Evolutionary conservation across 169 alveolate genomes (phyloP), one percentile per base, ranked within the genome.

Genomic region (Babesia gibsoni): DNA sequence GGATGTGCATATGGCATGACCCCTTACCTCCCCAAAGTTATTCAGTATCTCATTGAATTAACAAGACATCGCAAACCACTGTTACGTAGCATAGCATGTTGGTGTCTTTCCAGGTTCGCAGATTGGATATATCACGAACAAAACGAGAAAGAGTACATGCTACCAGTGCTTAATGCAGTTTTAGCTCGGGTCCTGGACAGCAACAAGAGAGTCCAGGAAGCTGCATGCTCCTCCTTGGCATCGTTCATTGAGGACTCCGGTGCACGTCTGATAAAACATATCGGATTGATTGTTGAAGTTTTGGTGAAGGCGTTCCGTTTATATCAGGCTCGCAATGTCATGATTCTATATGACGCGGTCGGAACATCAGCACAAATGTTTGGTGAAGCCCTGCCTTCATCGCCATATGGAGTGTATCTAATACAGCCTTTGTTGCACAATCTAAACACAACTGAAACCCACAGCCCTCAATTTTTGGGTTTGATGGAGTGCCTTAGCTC

Each of bases 141-240:
- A 22, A 80, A 82, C 37, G 67, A 68, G 27, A 57, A 25, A 27
- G 64, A 41, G 36, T 81, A 86, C 85, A 52, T 85, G 57, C 68
- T 73, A 30, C 83, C 82, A 16, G 87, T 79, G 23, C 48, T 82
- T 42, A 45, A 42, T 35, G 82, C 83, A 25, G 73, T 93, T 30
- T 64, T 92, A 49, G 52, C 72, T 46, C 73, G 94, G 16, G 86
- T 94, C 67, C 64, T 92, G 35, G 97, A 94, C 67, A 80, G 92
- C 33, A 94, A 92, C 83, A 94, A 94, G 63, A 68, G 96, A n/a
- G 97, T 94, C 25, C 96, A 94, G 73, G 96, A 94, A 80, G 95
- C 96, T 0, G 97, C 97, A 1, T 94, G 97, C 80, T 89, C 95
- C 32, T 94, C 97, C 41, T 83, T 92, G 52, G 96, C 97, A 16